phyloP scores from a whole-genome alignment of 1,284 basidiomycete genomes.

The Cutaneotrichosporon sp. region DNA sequence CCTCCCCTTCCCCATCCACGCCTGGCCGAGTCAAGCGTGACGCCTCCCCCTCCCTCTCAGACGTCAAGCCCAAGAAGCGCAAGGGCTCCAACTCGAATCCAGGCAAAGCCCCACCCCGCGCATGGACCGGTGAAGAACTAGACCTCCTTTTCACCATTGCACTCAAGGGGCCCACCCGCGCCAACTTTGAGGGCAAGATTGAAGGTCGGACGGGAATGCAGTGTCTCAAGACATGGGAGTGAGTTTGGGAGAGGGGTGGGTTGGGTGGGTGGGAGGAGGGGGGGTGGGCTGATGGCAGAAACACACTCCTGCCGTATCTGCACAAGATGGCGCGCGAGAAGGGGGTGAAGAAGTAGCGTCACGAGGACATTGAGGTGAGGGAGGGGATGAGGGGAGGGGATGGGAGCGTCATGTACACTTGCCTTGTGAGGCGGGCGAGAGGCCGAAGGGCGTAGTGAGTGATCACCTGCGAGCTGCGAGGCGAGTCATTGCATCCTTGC shows the following conservation, averaged over 20 bases:
- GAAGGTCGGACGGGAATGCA: constrained; percentile 15
- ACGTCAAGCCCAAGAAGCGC: background rate
- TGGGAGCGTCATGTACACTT: background rate
- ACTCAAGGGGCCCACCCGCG: background rate
- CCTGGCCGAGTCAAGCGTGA: constrained; percentile 1
- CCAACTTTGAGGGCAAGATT: constrained; percentile 19
- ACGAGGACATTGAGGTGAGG: background rate
- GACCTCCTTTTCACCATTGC: constrained; percentile 13
- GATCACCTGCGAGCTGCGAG: background rate
- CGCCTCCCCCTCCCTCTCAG: background rate
- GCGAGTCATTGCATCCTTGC: no score
- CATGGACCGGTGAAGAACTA: constrained; percentile 17
- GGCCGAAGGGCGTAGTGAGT: background rate
- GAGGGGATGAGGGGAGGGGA: background rate
- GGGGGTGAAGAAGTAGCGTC: background rate
- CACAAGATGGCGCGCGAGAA: constrained; percentile 14
- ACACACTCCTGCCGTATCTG: constrained; percentile 16
- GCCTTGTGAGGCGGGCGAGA: background rate
- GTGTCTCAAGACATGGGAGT: constrained; percentile 22
- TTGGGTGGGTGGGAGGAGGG: no score
- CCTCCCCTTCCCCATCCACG: background rate
- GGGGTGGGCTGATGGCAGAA: constrained; percentile 9
- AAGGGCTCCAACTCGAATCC: background rate
- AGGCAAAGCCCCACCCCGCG: constrained; percentile 1
- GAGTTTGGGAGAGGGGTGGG: background rate